Conservation (phyloP, 2,329 filamentous ascomycete species). For the Arthrobotrys entomopaga region DNA sequence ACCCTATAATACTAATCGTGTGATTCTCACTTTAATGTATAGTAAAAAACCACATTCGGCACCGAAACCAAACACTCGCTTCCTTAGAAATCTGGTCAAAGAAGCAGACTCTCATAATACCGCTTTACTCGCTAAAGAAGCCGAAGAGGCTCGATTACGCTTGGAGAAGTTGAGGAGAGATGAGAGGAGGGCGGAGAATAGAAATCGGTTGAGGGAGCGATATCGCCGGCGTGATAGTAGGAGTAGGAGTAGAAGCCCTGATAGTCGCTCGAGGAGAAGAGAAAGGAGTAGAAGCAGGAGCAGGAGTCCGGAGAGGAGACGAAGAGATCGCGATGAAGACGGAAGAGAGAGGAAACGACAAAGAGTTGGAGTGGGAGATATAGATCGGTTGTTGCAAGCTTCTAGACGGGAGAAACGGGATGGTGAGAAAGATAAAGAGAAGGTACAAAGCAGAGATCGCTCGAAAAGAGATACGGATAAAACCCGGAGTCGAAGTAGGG, state of each 20-base stretch:
- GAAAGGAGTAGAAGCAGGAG: conserved; percentile 38
- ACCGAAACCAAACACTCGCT: conserved; percentile 90
- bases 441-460: conserved; percentile 8
- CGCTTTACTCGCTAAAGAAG: conserved; percentile 83
- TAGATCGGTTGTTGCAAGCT: conserved; percentile 45
- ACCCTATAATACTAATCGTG: conserved; percentile 8
- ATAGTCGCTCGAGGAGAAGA: conserved; percentile 26
- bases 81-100: conserved; percentile 85
- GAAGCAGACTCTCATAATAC: conserved; percentile 91
- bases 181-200: conserved; percentile 62
- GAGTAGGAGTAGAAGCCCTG: conserved; percentile 46
- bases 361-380: conserved; percentile 44
- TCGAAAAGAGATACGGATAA: conserved; percentile 19
- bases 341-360: conserved; percentile 35
- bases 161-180: conserved; percentile 71
- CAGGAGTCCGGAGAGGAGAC: conserved; percentile 21
- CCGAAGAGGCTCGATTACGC: conserved; percentile 78
- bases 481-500: conserved; percentile 19
- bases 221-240: conserved; percentile 53
- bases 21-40: not conserved
- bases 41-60: conserved; percentile 65
- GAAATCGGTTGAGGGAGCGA: conserved; percentile 61
- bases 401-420: conserved; percentile 40
- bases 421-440: conserved; percentile 27
- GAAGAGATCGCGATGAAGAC: conserved; percentile 23